Evolutionary conservation across 768 basidiomycete genomes (phyloP), one percentile per base, ranked within the genome.

Genomic region (Jaapia argillacea): DNA sequence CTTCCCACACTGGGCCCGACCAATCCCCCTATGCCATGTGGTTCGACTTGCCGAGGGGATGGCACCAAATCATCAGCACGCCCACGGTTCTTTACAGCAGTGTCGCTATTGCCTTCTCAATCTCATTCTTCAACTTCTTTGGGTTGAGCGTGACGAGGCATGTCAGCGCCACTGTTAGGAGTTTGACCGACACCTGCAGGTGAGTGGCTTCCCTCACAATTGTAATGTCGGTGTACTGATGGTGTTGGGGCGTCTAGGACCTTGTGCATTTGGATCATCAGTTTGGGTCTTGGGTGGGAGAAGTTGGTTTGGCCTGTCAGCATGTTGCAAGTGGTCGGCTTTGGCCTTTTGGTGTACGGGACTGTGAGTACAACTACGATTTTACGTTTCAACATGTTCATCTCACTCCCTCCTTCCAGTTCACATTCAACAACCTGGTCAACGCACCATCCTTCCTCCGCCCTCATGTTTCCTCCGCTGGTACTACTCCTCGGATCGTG

Each of bases 211-310:
- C n/a, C n/a, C n/a, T n/a, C n/a, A n/a, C n/a, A n/a, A n/a, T n/a
- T n/a, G n/a, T n/a, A n/a, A n/a, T n/a, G n/a, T n/a, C n/a, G n/a
- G n/a, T n/a, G n/a, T n/a, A n/a, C n/a, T n/a, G n/a, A n/a, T n/a
- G n/a, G n/a, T n/a, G n/a, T n/a, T n/a, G n/a, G n/a, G n/a, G n/a
- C n/a, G n/a, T n/a, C n/a, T n/a, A n/a, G 96, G 53, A 98, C 96
- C 1, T 71, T 98, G 42, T 76, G 77, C n/a, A 98, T 99, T 58
- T 99, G 96, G 96, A 65, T 93, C 50, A 68, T 99, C 54, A 90
- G 87, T 56, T 71, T 96, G 41, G 79, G 73, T 1, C 64, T 96
- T 21, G 91, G 93, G 3, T 97, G 93, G 93, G 93, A 97, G 64
- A 71, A 68, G 46, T 68, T 97, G 25, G 52, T 87, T 20, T 86